These are phyloP conservation scores for Pinus taeda DNA, from an alignment of 75 land plant species.

Conservation along the genomic window DNA sequence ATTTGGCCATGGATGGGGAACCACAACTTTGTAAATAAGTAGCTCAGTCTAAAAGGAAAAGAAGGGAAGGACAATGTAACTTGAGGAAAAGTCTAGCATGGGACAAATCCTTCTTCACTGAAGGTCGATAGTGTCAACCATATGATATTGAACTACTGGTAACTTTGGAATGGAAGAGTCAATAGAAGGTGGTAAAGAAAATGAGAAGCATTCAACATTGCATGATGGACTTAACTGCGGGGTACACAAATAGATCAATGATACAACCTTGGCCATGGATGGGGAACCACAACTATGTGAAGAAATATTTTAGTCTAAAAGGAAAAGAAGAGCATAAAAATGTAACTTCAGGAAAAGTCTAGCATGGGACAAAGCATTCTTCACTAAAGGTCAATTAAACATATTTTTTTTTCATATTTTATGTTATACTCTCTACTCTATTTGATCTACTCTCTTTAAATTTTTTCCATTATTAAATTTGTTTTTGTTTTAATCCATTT, in stretches of 20 bases:
- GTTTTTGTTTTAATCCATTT: not conserved
- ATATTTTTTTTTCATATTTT: not conserved
- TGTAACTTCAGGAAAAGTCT: constrained; percentile 81
- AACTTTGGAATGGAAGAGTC: not conserved
- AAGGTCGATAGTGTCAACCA: not conserved
- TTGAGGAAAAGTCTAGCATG: constrained; percentile 88
- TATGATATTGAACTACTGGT: not conserved
- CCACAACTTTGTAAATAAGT: constrained; percentile 16
- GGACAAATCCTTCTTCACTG: constrained; percentile 86
- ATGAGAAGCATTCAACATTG: not conserved
- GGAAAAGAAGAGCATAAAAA: constrained; percentile 25
- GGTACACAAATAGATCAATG: not conserved
- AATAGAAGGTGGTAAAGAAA: not conserved
- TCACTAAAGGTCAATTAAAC: constrained; percentile 59
- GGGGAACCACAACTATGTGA: constrained; percentile 10
- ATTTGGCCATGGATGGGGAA: not conserved
- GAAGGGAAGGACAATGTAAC: constrained; percentile 42
- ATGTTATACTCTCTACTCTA: not conserved
- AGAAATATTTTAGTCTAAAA: constrained; percentile 23
- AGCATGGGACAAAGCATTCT: constrained; percentile 92
- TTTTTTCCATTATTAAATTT: not conserved
- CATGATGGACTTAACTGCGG: not conserved
- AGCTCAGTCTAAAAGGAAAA: constrained; percentile 17
- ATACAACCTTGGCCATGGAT: not conserved
- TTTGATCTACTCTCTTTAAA: not conserved